These are phyloP conservation scores for Naganishia sp. DNA, from an alignment of 1,284 basidiomycete species.

Conservation along the genomic window DNA sequence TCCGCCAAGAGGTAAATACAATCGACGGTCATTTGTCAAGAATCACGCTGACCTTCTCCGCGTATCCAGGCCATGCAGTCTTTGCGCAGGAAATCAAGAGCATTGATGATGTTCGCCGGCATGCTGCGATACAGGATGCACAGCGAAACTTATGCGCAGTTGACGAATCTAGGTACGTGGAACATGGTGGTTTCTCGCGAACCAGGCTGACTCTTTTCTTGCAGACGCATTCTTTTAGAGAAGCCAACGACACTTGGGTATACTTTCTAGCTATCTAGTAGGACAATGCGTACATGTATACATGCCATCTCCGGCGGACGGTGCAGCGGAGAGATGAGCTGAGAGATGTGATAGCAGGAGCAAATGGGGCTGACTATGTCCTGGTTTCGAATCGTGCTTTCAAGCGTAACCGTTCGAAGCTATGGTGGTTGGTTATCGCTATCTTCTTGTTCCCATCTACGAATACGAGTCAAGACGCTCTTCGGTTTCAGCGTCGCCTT, in stretches of 20 bases:
- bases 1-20: slow-evolving; percentile 68
- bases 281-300: too few species aligned
- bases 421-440: too few species aligned
- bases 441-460: too few species aligned
- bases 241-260: not conserved
- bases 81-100: slow-evolving; percentile 71
- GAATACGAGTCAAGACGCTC: too few species aligned
- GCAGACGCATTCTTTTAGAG: slow-evolving; percentile 34
- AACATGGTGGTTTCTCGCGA: not conserved
- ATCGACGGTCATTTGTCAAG: not conserved
- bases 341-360: too few species aligned
- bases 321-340: too few species aligned
- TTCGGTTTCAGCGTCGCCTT: too few species aligned
- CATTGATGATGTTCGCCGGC: slow-evolving; percentile 68
- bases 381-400: too few species aligned
- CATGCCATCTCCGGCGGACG: too few species aligned
- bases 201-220: not conserved
- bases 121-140: slow-evolving; percentile 85
- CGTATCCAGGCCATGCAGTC: slow-evolving; percentile 61
- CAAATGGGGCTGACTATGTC: too few species aligned
- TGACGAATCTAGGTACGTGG: slow-evolving; percentile 51
- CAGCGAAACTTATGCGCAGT: slow-evolving; percentile 85
- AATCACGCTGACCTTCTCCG: not conserved
- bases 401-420: too few species aligned
- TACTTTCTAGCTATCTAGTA: too few species aligned